Conservation (phyloP, 257 asterid species). For the Echites panduratus region DNA sequence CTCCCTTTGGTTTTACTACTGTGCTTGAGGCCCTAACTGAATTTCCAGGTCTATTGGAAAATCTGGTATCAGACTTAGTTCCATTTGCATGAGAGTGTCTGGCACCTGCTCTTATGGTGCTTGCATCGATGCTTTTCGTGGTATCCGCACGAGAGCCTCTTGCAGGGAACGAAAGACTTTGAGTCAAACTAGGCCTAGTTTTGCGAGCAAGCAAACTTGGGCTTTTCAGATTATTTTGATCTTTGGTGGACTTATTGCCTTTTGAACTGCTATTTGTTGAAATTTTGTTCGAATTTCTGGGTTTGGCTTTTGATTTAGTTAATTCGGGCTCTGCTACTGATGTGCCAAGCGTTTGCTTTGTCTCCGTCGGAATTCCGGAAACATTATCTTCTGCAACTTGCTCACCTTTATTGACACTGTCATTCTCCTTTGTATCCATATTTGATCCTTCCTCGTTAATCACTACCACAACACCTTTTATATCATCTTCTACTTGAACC, state of each 20-base stretch:
- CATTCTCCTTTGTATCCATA: slow-evolving; percentile 33
- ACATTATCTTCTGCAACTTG: slow-evolving; percentile 28
- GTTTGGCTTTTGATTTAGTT: slow-evolving; percentile 26
- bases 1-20: slow-evolving; percentile 11
- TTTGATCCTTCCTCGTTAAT: slow-evolving; percentile 23
- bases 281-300: slow-evolving; percentile 15
- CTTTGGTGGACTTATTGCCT: slow-evolving; percentile 33
- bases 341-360: slow-evolving; percentile 23
- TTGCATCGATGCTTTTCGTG: slow-evolving; percentile 49
- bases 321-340: slow-evolving; percentile 22
- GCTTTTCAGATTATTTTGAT: slow-evolving; percentile 31
- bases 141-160: slow-evolving; percentile 44
- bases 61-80: slow-evolving; percentile 31
- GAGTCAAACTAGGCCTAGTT: slow-evolving; percentile 37
- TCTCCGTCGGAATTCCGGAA: slow-evolving; percentile 23
- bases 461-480: slow-evolving; percentile 21
- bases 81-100: slow-evolving; percentile 30
- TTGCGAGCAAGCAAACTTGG: slow-evolving; percentile 43
- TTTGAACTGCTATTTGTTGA: slow-evolving; percentile 21
- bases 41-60: slow-evolving; percentile 26
- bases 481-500: slow-evolving; percentile 42
- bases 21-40: slow-evolving; percentile 19
- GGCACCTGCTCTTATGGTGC: slow-evolving; percentile 38
- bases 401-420: slow-evolving; percentile 21
- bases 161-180: slow-evolving; percentile 61